A percentile compares a stretch with the other conserved stretches of the same genome.
Conservation (phyloP, 2,329 filamentous ascomycete species). For the Stemphylium lycopersici region DNA sequence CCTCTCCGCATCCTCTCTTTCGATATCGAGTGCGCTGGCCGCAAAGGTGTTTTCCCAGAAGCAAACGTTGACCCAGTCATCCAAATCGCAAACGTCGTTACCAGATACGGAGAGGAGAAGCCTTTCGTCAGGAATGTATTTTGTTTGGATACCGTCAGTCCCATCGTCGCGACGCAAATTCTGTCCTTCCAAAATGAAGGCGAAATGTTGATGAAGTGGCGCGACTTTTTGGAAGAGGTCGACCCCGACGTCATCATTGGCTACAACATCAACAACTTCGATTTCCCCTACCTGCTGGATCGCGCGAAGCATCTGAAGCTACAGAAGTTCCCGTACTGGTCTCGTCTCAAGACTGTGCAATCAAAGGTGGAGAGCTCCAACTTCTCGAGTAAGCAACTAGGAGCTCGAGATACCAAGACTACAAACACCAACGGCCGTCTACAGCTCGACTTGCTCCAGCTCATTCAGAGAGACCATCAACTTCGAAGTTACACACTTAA, state of each 20-base stretch:
- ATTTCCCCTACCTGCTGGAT: constrained; percentile 94
- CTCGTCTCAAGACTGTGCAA: constrained; percentile 72
- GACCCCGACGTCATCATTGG: constrained; percentile 98
- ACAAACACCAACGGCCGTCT: constrained; percentile 95
- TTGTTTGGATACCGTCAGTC: constrained; percentile 87
- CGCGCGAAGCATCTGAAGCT: constrained; percentile 85
- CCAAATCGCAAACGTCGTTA: constrained; percentile 96
- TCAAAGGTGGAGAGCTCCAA: constrained; percentile 80
- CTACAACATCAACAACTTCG: constrained; percentile 98
- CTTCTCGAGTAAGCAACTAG: constrained; percentile 98
- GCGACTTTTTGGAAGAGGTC: constrained; percentile 84
- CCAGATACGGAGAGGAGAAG: constrained; percentile 90
- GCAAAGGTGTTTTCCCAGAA: constrained; percentile 97
- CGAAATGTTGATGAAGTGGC: constrained; percentile 91
- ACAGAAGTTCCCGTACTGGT: constrained; percentile 82
- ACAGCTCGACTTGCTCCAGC: constrained; percentile 90
- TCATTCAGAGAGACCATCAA: constrained; percentile 94
- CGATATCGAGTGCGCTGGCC: constrained; percentile 97
- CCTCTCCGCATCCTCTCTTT: constrained; percentile 92
- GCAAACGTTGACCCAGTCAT: constrained; percentile 92
- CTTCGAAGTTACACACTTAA: constrained; percentile 96
- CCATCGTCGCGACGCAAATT: constrained; percentile 94
- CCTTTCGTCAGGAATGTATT: constrained; percentile 97
- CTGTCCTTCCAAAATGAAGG: constrained; percentile 81
- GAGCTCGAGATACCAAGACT: constrained; percentile 89